A percentile compares a stretch with the other conserved stretches of the same genome.
These are phyloP conservation scores for Rhodotorula sp. DNA, from an alignment of 1,284 basidiomycete species.

Conservation along the genomic window DNA sequence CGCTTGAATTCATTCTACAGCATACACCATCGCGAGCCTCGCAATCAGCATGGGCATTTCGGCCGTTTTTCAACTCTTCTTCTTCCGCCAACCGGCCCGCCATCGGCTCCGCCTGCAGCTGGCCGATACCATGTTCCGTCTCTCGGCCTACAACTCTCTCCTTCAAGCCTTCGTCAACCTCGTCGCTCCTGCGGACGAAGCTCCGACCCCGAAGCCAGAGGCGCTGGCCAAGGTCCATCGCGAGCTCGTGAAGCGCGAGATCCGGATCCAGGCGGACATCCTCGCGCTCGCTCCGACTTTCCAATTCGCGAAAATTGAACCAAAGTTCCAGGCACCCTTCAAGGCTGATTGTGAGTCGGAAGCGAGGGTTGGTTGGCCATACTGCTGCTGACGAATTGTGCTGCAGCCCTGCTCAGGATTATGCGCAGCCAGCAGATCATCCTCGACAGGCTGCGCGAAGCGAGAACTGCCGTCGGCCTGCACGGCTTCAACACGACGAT, in stretches of 20 bases:
- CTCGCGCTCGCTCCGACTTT: slow-evolving; percentile 32
- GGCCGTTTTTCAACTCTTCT: slow-evolving; percentile 34
- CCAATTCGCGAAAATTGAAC: slow-evolving; percentile 34
- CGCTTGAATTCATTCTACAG: slow-evolving; percentile 7
- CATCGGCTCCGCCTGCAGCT: slow-evolving; percentile 30
- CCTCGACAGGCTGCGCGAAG: slow-evolving; percentile 31
- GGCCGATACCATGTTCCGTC: slow-evolving; percentile 31
- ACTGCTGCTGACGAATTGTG: not conserved
- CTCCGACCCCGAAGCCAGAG: slow-evolving; percentile 18
- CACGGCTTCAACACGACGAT: slow-evolving; percentile 29
- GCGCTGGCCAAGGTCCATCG: slow-evolving; percentile 30
- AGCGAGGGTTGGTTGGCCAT: not conserved
- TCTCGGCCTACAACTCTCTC: slow-evolving; percentile 35
- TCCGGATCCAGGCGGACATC: slow-evolving; percentile 23
- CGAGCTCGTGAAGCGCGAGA: slow-evolving; percentile 32
- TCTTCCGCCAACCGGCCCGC: slow-evolving; percentile 35
- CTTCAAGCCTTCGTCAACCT: slow-evolving; percentile 34
- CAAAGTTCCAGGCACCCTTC: slow-evolving; percentile 30
- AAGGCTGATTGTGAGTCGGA: slow-evolving; percentile 13
- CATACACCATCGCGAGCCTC: slow-evolving; percentile 26
- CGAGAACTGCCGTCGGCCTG: slow-evolving; percentile 28
- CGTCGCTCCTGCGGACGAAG: slow-evolving; percentile 35
- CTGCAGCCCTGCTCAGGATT: slow-evolving; percentile 26
- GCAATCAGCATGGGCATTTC: slow-evolving; percentile 33
- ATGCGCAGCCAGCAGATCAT: slow-evolving; percentile 33